Evolutionary conservation across 169 alveolate species (phyloP), one percentile per base, ranked within the genome.

Genomic region (Cryptosporidium felis): DNA sequence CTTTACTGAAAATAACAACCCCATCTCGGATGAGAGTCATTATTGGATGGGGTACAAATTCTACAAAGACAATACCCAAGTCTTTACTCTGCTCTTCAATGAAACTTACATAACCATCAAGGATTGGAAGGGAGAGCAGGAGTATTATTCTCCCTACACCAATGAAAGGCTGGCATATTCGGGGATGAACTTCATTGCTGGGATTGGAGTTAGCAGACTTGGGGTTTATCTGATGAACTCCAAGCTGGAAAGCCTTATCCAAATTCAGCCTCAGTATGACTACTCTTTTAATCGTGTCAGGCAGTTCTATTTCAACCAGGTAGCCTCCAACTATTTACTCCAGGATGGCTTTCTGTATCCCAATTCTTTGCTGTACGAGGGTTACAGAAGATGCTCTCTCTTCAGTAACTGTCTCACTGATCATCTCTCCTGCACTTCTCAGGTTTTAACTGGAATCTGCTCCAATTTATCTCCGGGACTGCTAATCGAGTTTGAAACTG

Each of bases 31-130:
- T 42, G 62, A 65, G 2, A 12, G 62, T 3, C n/a, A 65, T 21
- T 65, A 65, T 65, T 65, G 81, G 81, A 47, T 65, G 81, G 81
- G 81, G 12, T 65, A 65, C 23, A 65, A 65, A 1, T 65, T 65
- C 32, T 28, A 18, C 4, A 30, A 65, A 65, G 21, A 45, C 18
- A 65, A 14, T 10, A 45, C 45, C 16, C 28, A 41, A 3, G 53
- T 65, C 14, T 46, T 65, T 45, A 45, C 62, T 10, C 59, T 65
- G n/a, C 8, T 46, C 4, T 46, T 65, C 3, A 65, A 65, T 30
- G 81, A 65, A 47, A 65, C 81, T 12, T 65, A 65, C 49, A 5
- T 65, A 14, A 65, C 81, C 5, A 45, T 65, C 32, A 46, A 28
- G 32, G 81, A 65, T 65, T 65, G 81, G 81, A 65, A 65, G 38